These are phyloP conservation scores for Colletotrichum navitas DNA, from an alignment of 2,329 filamentous ascomycete species.

Conservation along the genomic window DNA sequence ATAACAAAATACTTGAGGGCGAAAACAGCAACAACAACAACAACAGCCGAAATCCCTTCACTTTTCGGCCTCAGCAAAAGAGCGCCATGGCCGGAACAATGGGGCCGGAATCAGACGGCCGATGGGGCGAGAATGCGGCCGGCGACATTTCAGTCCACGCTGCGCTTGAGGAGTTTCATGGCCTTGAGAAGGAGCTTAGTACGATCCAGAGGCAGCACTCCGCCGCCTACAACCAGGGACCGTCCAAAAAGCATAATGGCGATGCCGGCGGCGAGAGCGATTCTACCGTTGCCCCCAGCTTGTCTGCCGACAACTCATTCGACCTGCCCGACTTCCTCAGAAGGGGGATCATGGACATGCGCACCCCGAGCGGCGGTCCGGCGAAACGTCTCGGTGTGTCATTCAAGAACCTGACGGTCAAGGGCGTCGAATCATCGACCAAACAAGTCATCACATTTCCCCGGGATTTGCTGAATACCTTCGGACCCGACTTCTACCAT, in stretches of 20 bases:
- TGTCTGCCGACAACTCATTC: conserved; percentile 56
- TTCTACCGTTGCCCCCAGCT: conserved; percentile 29
- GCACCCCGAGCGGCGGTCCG: conserved; percentile 71
- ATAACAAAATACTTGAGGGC: not conserved
- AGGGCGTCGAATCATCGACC: conserved; percentile 75
- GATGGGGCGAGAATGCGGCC: conserved; percentile 46
- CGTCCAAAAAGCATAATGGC: not conserved
- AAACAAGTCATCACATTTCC: conserved; percentile 80
- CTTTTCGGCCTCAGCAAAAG: not conserved
- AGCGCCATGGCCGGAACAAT: conserved; percentile 12
- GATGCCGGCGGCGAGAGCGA: conserved; percentile 36
- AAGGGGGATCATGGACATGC: conserved; percentile 81
- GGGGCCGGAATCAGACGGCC: conserved; percentile 42
- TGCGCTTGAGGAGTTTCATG: conserved; percentile 43
- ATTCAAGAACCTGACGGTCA: conserved; percentile 81
- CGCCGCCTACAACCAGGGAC: conserved; percentile 6
- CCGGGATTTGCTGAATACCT: conserved; percentile 80
- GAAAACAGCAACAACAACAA: no score
- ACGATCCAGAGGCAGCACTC: conserved; percentile 39
- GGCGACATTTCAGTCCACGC: conserved; percentile 44
- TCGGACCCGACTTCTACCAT: conserved; percentile 82
- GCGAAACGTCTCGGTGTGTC: conserved; percentile 84
- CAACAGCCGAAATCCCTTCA: not conserved
- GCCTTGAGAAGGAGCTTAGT: conserved; percentile 45
- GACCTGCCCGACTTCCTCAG: conserved; percentile 78